Conservation (phyloP, 2,329 filamentous ascomycete species). For the Exophiala bonariae region DNA sequence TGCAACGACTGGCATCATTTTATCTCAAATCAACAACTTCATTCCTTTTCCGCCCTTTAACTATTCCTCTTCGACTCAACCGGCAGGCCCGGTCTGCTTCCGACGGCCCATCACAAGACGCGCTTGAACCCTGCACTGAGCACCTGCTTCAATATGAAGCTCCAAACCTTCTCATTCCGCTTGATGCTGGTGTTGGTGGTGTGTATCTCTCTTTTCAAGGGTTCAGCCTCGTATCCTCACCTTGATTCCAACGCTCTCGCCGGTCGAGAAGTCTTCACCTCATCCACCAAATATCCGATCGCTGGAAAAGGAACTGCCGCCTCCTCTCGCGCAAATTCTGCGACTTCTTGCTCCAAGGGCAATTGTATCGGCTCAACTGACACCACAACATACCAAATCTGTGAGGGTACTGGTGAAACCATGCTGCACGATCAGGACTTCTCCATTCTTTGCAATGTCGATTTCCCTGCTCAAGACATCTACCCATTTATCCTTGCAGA, state of each 20-base stretch:
- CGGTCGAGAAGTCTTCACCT: slow-evolving; percentile 10
- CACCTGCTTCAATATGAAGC: slow-evolving; percentile 18
- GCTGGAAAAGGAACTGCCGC: slow-evolving; percentile 6
- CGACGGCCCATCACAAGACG: no score
- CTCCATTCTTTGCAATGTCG: slow-evolving; percentile 30
- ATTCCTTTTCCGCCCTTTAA: no score
- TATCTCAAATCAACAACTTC: no score
- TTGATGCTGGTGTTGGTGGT: slow-evolving; percentile 18
- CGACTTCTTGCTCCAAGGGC: slow-evolving; percentile 7
- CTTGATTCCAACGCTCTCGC: slow-evolving; percentile 7
- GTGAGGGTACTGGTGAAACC: background rate
- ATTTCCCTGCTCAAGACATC: slow-evolving; percentile 29
- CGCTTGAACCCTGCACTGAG: no score
- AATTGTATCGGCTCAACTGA: slow-evolving; percentile 1
- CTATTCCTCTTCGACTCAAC: no score
- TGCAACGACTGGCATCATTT: no score
- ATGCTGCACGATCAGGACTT: slow-evolving; percentile 19
- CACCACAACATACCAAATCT: no score
- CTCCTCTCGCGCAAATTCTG: slow-evolving; percentile 2
- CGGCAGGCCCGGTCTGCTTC: no score
- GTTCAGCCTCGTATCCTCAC: slow-evolving; percentile 8
- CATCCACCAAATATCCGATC: slow-evolving; percentile 11
- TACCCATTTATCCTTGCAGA: slow-evolving; percentile 29
- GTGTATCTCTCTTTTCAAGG: slow-evolving; percentile 3
- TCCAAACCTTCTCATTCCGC: slow-evolving; percentile 11